Conservation (phyloP, 305 asterid genomes). For the Solanum hybrid region DNA sequence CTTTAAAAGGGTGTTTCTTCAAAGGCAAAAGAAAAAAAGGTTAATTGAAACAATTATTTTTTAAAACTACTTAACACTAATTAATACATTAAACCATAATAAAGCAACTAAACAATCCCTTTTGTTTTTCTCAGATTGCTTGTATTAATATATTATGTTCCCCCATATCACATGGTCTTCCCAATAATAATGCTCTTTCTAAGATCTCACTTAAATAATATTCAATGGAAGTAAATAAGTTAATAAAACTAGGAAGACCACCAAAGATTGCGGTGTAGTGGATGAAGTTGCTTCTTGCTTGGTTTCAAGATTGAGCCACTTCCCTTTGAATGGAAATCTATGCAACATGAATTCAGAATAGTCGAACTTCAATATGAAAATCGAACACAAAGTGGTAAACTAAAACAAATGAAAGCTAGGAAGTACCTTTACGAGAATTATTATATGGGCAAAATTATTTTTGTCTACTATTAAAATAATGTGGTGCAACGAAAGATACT, state of each 20-base stretch:
- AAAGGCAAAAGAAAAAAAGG: neutral
- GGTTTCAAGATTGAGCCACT: too few relatives aligned
- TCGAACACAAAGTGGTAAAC: rapidly evolving
- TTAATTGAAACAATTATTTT: neutral
- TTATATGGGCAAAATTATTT: neutral
- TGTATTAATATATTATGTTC: neutral
- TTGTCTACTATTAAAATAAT: too few relatives aligned
- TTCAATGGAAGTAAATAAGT: neutral
- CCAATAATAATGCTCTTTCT: neutral
- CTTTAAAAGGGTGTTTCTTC: neutral
- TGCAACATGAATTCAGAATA: rapidly evolving
- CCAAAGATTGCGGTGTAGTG: rapidly evolving
- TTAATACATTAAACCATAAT: neutral
- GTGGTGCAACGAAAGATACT: neutral
- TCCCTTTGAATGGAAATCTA: too few relatives aligned
- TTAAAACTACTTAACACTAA: neutral
- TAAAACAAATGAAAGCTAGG: too few relatives aligned
- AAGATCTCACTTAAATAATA: neutral
- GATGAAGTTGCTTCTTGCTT: neutral
- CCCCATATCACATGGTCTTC: slow-evolving; percentile 2
- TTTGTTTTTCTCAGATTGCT: neutral
- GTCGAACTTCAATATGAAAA: too few relatives aligned
- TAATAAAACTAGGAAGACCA: neutral
- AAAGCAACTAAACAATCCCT: neutral
- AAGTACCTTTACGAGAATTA: neutral